phyloP scores from a whole-genome alignment of 225 moss, liverwort and hornwort species.

The Physcomitrellopsis africana region DNA sequence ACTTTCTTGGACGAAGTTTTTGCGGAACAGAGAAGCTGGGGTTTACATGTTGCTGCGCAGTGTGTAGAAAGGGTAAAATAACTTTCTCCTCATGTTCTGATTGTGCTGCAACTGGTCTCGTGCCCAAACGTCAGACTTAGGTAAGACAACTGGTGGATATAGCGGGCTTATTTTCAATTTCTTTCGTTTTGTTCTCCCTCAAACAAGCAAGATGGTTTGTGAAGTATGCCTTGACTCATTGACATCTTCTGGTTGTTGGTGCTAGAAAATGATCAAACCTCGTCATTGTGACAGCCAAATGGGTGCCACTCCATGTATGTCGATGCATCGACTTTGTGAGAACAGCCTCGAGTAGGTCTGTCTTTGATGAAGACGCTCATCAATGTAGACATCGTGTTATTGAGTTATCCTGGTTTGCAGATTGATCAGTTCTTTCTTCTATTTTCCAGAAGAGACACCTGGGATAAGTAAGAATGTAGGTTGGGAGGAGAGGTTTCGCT shows the following conservation, averaged over 20 bases:
- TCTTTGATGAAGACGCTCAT: too few species aligned
- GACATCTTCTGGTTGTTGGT: constrained; percentile 4
- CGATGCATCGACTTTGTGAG: not conserved
- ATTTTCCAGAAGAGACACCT: too few species aligned
- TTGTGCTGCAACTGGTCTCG: constrained; percentile 17
- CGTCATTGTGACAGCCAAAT: not conserved
- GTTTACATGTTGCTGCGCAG: not conserved
- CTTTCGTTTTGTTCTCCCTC: not conserved
- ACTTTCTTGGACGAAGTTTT: not conserved
- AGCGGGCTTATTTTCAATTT: not conserved
- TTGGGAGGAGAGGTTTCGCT: too few species aligned
- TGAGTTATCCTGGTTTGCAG: too few species aligned
- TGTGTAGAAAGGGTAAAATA: not conserved
- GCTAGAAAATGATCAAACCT: not conserved
- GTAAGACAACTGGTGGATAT: not conserved
- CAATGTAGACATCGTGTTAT: too few species aligned
- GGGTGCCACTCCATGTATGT: not conserved
- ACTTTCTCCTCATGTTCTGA: not conserved
- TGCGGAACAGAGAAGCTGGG: constrained; percentile 19
- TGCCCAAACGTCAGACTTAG: not conserved
- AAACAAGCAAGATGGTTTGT: not conserved
- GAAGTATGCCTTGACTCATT: constrained; percentile 2
- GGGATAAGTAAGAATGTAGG: too few species aligned
- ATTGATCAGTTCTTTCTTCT: too few species aligned
- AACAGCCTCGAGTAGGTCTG: not conserved